These are phyloP conservation scores for Mimosa bimucronata DNA, from an alignment of 306 rosid species.

Conservation along the genomic window DNA sequence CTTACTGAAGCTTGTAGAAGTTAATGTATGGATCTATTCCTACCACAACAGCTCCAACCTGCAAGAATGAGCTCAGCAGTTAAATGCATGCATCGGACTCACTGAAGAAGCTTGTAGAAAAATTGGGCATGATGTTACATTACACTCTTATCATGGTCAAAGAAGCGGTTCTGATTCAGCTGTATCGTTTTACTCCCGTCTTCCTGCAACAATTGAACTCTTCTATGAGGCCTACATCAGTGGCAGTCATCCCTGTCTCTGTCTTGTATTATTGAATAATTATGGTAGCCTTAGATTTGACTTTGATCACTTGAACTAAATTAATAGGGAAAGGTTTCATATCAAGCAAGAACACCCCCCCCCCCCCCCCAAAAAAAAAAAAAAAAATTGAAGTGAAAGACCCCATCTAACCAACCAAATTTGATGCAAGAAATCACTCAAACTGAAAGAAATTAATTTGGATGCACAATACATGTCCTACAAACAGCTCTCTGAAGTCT, in stretches of 20 bases:
- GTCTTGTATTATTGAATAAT: slow-evolving; percentile 13
- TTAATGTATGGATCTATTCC: slow-evolving; percentile 83
- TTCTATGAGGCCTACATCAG: slow-evolving; percentile 33
- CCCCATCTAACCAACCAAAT: slow-evolving; percentile 21
- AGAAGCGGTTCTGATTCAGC: slow-evolving; percentile 52
- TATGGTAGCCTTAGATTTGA: slow-evolving; percentile 21
- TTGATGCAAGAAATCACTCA: not conserved
- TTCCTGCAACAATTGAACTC: slow-evolving; percentile 70
- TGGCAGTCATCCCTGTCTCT: slow-evolving; percentile 30
- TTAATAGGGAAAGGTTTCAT: slow-evolving; percentile 17
- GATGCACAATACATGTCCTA: slow-evolving; percentile 22
- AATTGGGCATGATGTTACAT: slow-evolving; percentile 47
- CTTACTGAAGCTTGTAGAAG: slow-evolving; percentile 98
- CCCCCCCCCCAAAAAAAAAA: not conserved
- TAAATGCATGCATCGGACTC: slow-evolving; percentile 31
- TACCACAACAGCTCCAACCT: slow-evolving; percentile 99
- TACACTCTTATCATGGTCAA: slow-evolving; percentile 93
- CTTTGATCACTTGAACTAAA: slow-evolving; percentile 21
- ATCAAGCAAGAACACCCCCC: slow-evolving; percentile 2
- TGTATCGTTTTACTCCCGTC: slow-evolving; percentile 68
- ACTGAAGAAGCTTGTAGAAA: slow-evolving; percentile 37
- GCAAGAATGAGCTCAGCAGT: slow-evolving; percentile 43
- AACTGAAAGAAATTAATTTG: not conserved
- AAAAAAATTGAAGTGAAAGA: slow-evolving; percentile 5
- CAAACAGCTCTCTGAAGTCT: not conserved